Evolutionary conservation across 345 rosid genomes (phyloP).

Genomic region (Reutealis trisperma): DNA sequence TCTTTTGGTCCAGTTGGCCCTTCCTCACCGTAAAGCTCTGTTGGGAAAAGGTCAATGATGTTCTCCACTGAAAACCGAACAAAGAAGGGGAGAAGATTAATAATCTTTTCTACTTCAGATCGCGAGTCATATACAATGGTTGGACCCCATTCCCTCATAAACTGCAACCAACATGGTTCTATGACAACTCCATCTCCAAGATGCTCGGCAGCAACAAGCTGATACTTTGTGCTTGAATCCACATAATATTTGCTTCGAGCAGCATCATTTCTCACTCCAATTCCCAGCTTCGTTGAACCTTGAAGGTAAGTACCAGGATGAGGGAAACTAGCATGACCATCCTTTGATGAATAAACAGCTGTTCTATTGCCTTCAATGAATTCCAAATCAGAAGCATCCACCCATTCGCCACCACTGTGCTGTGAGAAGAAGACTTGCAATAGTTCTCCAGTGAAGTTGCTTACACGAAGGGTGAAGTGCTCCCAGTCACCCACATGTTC

Average conservation of each 20-base stretch:
- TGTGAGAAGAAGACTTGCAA: conserved; percentile 77
- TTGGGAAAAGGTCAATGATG: conserved; percentile 77
- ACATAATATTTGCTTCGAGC: conserved; percentile 54
- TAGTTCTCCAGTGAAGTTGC: conserved; percentile 87
- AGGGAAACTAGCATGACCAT: conserved; percentile 89
- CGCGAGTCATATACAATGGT: conserved; percentile 71
- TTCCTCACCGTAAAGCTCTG: conserved; percentile 91
- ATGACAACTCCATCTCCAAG: conserved; percentile 55
- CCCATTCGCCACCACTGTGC: conserved; percentile 92
- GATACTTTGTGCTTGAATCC: conserved; percentile 74
- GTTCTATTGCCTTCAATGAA: conserved; percentile 61
- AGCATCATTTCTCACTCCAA: conserved; percentile 72
- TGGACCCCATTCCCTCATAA: conserved; percentile 98
- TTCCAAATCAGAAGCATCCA: conserved; percentile 65
- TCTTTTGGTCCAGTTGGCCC: conserved; percentile 98
- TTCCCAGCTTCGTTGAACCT: conserved; percentile 75
- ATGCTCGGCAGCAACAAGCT: conserved; percentile 74
- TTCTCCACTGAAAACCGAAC: conserved; percentile 76
- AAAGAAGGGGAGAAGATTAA: conserved; percentile 60
- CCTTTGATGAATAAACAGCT: conserved; percentile 72
- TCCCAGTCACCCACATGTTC: conserved; percentile 93
- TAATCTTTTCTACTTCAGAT: conserved; percentile 72
- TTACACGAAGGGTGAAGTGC: conserved; percentile 77
- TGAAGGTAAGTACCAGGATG: conserved; percentile 79
- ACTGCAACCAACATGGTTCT: conserved; percentile 87